Base-by-base conservation (phyloP, 2,329 filamentous ascomycete genomes). In the Penicillium sp. region DNA sequence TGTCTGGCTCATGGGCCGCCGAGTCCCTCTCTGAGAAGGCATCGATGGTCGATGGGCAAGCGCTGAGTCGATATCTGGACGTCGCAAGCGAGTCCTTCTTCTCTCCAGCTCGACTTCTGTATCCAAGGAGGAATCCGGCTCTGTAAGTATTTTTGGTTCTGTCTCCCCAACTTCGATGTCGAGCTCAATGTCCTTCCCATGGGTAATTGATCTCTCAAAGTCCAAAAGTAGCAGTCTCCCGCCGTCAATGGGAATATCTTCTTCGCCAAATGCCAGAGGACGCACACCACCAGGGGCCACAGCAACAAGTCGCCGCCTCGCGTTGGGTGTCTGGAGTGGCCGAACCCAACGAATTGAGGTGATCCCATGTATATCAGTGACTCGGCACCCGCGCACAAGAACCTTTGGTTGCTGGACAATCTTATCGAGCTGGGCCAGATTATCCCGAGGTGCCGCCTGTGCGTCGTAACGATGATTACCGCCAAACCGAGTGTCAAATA, bases 21-120 rank as follows among this genome's bases (percentile, higher is more conserved):
- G 61, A 9, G 63, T 55, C 33, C 59, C 61, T 32, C 60, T 58
- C 40, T 51, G 39, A 31, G 51, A 43, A 42, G 52, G 50, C 32
- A 57, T 61, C 27, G 57, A 52, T 48, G 52, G 47, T 27, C 57
- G 56, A 51, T 50, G 50, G 10, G 41, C 43, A 31, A 48, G 63
- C 47, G 73, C 31, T 7, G 72, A 69, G 67, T 50, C 78, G 69
- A 62, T 72, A 66, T 49, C 74, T 60, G 76, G 78, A 56, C 79
- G 75, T 44, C 78, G 79, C 31, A 85, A 79, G 13, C 87, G 84
- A 3, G 88, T 91, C 56, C 88, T 78, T 55, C 87, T 79, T 57
- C 88, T 80, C 44, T 89, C 86, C 59, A 92, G 82, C 55, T 88
- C 88, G 18, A 93, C 87, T 66, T 91, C 88, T 1, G 84, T 82